These are phyloP conservation scores for Mycena rebaudengoi DNA, from an alignment of 768 basidiomycete genomes.

Conservation along the genomic window DNA sequence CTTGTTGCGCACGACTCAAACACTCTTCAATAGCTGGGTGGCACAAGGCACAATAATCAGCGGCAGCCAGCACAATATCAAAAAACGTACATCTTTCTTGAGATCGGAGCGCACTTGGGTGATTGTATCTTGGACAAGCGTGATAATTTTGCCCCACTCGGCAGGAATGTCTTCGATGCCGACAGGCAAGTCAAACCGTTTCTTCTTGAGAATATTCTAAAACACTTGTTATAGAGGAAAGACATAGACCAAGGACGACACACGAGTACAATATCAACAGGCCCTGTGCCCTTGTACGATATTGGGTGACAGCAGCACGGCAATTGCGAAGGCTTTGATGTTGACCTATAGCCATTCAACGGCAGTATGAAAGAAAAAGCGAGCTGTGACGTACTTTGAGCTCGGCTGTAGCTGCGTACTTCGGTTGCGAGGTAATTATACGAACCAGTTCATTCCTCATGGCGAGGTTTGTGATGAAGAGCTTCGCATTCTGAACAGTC, in stretches of 20 bases:
- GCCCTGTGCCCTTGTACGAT: slow-evolving; percentile 31
- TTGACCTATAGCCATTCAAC: slow-evolving; percentile 23
- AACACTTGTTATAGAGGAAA: background rate
- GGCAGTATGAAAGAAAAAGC: background rate
- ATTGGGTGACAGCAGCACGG: slow-evolving; percentile 32
- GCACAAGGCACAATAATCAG: background rate
- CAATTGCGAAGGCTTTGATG: slow-evolving; percentile 24
- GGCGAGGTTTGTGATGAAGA: background rate
- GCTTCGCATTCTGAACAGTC: background rate
- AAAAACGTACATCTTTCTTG: slow-evolving; percentile 1
- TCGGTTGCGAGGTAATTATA: slow-evolving; percentile 11
- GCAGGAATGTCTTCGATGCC: slow-evolving; percentile 1
- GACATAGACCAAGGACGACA: background rate
- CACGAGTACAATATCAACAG: slow-evolving; percentile 27
- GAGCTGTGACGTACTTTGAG: slow-evolving; percentile 6
- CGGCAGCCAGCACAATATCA: background rate
- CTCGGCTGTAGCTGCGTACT: slow-evolving; percentile 12
- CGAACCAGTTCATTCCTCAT: slow-evolving; percentile 21
- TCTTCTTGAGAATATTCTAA: slow-evolving; percentile 6
- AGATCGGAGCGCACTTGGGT: background rate
- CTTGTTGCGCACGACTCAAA: background rate
- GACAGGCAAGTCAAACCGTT: slow-evolving; percentile 1
- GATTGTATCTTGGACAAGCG: background rate
- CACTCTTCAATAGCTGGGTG: background rate
- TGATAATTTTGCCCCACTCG: background rate